Base-by-base conservation (phyloP, 441 rosid species). In the Adansonia madagascariensis region DNA sequence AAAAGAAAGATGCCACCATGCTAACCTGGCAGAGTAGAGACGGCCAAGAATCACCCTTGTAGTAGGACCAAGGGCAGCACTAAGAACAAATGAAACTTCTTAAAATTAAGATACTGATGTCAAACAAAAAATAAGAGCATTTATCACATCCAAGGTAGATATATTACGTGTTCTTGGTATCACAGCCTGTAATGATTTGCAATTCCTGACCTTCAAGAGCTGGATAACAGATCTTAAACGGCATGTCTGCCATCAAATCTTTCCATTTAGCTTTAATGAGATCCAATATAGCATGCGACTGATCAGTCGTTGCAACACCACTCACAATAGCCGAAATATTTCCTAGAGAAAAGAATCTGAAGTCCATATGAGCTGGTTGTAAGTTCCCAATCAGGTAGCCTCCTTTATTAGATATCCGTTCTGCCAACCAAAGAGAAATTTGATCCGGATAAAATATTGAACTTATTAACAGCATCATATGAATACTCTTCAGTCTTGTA, bases 401-500 rank as follows among this genome's bases (percentile, higher is more conserved):
- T 52, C 98, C 98, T 85, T 83, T 86, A 71, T 86, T 86, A 10
- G 97, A 95, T 84, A 94, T 93, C 98, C 98, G 93, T 71, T 94
- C 98, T 70, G 91, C 94, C 84, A 94, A 82, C 98, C 98, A 94
- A 47, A 97, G 91, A 87, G 97, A 79, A 75, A 95, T 88, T 83
- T 95, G 98, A 81, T 93, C 98, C 4, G 98, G 98, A 77, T 91
- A 95, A 49, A 95, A 95, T 93, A 82, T 95, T 95, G 81, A 95
- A 95, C 86, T 92, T 95, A 80, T 94, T 94, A 57, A 94, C 93
- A 0, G 98, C 98, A 72, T 91, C 97, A 8, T 86, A 91, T 55
- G 98, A 95, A 82, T 95, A 93, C 80, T 95, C 98, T 84, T 93
- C 98, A n/a, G 98, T 95, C 81, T 92, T 92, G 86, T 91, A 93